Percentiles rank a stretch among this genome's conserved stretches.
These are phyloP conservation scores for Lecanoromycetidae sp. DNA, from an alignment of 2,329 filamentous ascomycete genomes.

Conservation along the genomic window DNA sequence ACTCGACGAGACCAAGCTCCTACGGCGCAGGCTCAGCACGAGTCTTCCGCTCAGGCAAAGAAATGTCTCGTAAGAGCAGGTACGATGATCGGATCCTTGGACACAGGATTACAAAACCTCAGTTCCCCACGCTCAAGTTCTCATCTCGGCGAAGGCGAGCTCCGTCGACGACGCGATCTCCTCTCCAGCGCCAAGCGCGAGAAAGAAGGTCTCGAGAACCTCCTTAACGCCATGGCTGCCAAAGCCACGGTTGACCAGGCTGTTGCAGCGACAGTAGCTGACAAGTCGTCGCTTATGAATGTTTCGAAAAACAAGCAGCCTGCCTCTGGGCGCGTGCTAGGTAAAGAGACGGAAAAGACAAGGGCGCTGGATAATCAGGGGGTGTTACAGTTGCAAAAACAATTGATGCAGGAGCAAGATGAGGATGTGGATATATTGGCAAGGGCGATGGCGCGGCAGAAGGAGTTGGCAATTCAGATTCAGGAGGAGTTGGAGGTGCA, in stretches of 20 bases:
- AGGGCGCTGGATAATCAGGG: constrained; percentile 53
- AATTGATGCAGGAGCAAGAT: constrained; percentile 51
- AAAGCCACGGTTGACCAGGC: constrained; percentile 36
- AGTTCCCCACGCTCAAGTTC: constrained; percentile 22
- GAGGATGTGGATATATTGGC: constrained; percentile 46
- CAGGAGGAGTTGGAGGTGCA: constrained; percentile 51
- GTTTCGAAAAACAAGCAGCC: background rate
- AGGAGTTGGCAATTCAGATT: constrained; percentile 50
- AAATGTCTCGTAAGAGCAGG: constrained; percentile 45
- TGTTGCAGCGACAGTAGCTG: constrained; percentile 35
- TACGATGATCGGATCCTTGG: constrained; percentile 42
- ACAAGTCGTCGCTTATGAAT: constrained; percentile 23
- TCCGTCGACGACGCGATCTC: constrained; percentile 46
- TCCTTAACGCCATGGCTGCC: constrained; percentile 47
- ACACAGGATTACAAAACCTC: constrained; percentile 41
- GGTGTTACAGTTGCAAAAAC: constrained; percentile 49
- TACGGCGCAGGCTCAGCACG: constrained; percentile 48
- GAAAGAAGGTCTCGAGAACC: constrained; percentile 48
- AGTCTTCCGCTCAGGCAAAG: constrained; percentile 51
- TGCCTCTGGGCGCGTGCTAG: constrained; percentile 32
- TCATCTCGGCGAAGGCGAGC: constrained; percentile 47
- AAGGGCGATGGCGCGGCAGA: constrained; percentile 47
- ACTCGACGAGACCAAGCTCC: constrained; percentile 48
- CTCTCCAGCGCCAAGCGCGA: constrained; percentile 47
- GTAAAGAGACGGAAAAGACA: constrained; percentile 49